Base-by-base conservation (phyloP, 2,329 filamentous ascomycete genomes). In the Fusarium sp. region DNA sequence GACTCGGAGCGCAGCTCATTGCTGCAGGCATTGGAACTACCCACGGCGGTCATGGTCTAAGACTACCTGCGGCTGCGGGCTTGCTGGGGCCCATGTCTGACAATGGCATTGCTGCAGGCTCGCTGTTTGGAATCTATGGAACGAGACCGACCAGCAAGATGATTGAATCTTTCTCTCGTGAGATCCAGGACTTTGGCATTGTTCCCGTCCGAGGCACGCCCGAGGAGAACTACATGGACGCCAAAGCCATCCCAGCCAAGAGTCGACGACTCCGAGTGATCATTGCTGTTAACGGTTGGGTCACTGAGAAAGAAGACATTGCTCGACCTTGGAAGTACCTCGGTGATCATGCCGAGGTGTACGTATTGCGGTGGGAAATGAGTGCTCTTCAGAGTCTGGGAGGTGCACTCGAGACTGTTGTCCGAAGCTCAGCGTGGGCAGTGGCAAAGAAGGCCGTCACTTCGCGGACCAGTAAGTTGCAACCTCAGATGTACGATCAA, bases 101-200 rank as follows among this genome's bases (percentile, higher is more conserved):
- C 41, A 97, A 93, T 71, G 90, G 92, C 6, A 89, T 97, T 18
- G 86, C 95, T 48, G 92, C 98, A 33, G 96, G 95, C 18, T 91
- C 93, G 41, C 85, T 98, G 43, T 98, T 98, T 79, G 97, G 97
- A 10, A 94, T 97, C n/a, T 98, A 97, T 80, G 94, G 94, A 50
- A 92, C 92, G 2, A 90, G 92, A 39, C 95, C 97, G 88, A 94
- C 93, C 0, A 91, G 92, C 62, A 92, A 95, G 81, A 94, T 95
- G 87, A 93, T 98, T 88, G 94, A 98, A 74, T 88, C 92, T n/a
- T 97, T 97, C 81, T 90, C 93, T 13, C 92, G 91, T 76, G 95
- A 98, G 74, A 92, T 98, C 18, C 91, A 94, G 77, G 95, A 98
- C 79, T 97, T 98, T 82, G 94, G 91, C 1, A 94, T 98, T 77